Conservation (phyloP, 2,329 filamentous ascomycete species). For the Delphinella strobiligena region DNA sequence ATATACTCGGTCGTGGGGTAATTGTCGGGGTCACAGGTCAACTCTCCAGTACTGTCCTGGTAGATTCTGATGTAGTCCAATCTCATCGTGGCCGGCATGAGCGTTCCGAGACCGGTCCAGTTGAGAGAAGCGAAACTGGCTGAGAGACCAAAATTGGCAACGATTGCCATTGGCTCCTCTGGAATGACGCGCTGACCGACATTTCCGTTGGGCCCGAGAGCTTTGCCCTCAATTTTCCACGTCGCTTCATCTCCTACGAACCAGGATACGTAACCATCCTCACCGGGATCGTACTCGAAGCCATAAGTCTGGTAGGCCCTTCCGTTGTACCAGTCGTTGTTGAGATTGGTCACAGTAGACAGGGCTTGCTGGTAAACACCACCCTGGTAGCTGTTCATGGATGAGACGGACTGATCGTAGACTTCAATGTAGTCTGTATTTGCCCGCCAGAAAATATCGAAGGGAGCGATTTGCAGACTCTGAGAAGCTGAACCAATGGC, state of each 20-base stretch:
- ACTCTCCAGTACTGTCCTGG: conserved; percentile 45
- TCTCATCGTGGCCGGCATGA: conserved; percentile 48
- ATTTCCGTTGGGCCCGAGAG: conserved; percentile 58
- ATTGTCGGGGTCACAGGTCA: conserved; percentile 54
- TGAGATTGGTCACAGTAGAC: conserved; percentile 48
- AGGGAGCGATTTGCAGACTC: conserved; percentile 55
- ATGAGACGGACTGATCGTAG: conserved; percentile 46
- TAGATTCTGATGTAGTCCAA: conserved; percentile 62
- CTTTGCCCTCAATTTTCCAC: conserved; percentile 49
- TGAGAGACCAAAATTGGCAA: conserved; percentile 62
- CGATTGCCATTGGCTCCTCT: conserved; percentile 53
- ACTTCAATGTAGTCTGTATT: conserved; percentile 47
- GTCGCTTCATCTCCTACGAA: conserved; percentile 53
- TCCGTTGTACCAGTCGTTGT: conserved; percentile 56
- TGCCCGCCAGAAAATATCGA: conserved; percentile 48
- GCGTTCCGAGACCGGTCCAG: conserved; percentile 39
- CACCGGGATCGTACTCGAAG: conserved; percentile 52
- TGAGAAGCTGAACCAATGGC: conserved; percentile 52
- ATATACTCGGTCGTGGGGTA: conserved; percentile 60
- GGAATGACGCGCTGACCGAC: conserved; percentile 54
- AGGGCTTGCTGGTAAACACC: conserved; percentile 52
- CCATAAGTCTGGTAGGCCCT: conserved; percentile 51
- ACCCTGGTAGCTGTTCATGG: conserved; percentile 50
- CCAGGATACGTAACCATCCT: conserved; percentile 52
- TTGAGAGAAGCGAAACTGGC: conserved; percentile 52